Base-by-base conservation (phyloP, 495 filamentous ascomycete genomes). In the Apiosordaria backusii region DNA sequence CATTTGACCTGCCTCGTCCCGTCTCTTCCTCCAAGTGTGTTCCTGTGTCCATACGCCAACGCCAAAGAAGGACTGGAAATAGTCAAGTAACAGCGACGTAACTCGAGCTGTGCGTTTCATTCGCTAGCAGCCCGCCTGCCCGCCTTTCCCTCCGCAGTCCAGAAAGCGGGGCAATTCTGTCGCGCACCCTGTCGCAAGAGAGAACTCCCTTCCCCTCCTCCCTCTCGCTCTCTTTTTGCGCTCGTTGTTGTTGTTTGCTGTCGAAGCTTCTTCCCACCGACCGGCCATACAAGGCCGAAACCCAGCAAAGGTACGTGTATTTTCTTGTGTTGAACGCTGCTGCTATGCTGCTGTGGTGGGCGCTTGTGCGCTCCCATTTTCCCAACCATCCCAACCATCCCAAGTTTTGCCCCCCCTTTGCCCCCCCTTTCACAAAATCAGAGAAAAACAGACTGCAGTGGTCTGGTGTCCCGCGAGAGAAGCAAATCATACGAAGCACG, bases 81-180 rank as follows among this genome's bases (percentile, higher is more conserved):
- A 45, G 26, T 16, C 18, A 45, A 35, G n/a, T 35, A 61, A 61
- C 59, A 13, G 59, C 24, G 59, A 40, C 22, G 24, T 27, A 25
- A 27, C 25, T 59, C 21, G 52, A 55, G 9, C 59, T 61, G 59
- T 61, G 24, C 59, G 45, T 61, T 15, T 61, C 59, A 61, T 61
- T 61, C 27, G 59, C 26, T 60, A 19, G 57, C 59, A 27, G 59
- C 27, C 24, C 21, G 24, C 27, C 61, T 53, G 62, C 62, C 26
- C 10, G 16, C 35, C 60, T 24, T 24, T 63, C 15, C 50, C 50
- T 24, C 61, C 61, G 50, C 40, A 63, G 50, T 45, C 58, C 52
- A 57, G 61, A 61, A 65, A 68, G 67, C 67, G 67, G 67, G 67
- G 67, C 67, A 68, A 18, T 24, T 62, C 62, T 54, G 29, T 60